Evolutionary conservation across 176 grass and related monocot species (phyloP).

Genomic region (Carex myosuroides): DNA sequence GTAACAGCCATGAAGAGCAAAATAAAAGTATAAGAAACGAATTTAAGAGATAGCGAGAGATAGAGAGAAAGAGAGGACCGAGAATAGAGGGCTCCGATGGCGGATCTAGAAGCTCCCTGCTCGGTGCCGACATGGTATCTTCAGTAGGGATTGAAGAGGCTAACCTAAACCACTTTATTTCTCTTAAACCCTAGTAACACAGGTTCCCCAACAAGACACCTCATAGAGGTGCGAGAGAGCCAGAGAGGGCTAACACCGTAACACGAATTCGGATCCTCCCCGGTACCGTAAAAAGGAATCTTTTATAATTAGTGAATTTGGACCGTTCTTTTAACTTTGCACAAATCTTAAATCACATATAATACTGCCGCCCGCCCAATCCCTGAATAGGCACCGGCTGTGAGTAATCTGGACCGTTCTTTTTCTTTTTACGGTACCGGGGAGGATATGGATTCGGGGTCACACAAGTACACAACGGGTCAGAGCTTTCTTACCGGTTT

Average conservation of each 20-base stretch:
- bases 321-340: too few relatives aligned
- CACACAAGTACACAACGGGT: neutral
- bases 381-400: too few relatives aligned
- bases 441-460: too few relatives aligned
- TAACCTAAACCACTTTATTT: neutral
- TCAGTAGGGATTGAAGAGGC: neutral
- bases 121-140: constrained; percentile 9
- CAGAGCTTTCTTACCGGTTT: neutral
- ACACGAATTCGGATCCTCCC: too few relatives aligned
- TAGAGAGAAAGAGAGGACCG: neutral
- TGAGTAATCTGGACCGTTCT: too few relatives aligned
- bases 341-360: too few relatives aligned
- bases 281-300: too few relatives aligned
- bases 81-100: neutral
- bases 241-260: neutral
- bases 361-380: too few relatives aligned
- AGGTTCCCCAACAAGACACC: neutral
- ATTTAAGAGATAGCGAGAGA: neutral
- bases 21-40: neutral
- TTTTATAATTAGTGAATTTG: too few relatives aligned
- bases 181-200: neutral
- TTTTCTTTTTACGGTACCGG: too few relatives aligned
- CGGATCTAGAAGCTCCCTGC: constrained; percentile 4
- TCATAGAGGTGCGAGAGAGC: neutral
- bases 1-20: too few relatives aligned